Percentiles rank a stretch among this genome's conserved stretches.
Evolutionary conservation across 2,329 filamentous ascomycete genomes (phyloP).

Genomic region (Celoporthe dispersa): DNA sequence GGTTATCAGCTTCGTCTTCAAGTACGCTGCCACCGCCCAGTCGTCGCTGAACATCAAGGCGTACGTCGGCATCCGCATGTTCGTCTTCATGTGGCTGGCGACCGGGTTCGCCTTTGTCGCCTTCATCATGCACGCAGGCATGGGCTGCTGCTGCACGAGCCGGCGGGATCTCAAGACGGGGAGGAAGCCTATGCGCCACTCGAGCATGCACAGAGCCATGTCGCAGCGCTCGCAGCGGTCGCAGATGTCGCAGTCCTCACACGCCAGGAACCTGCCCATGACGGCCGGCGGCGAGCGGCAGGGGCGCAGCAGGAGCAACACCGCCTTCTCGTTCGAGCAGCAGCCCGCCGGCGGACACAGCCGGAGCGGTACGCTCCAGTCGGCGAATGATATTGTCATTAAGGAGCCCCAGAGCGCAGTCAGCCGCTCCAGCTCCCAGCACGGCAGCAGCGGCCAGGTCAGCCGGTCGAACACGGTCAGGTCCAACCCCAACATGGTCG

Average conservation of each 20-base stretch:
- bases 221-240: slow-evolving; percentile 20
- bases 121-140: slow-evolving; percentile 73
- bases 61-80: slow-evolving; percentile 72
- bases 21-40: slow-evolving; percentile 73
- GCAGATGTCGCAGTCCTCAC: slow-evolving; percentile 38
- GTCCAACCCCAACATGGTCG: slow-evolving; percentile 5
- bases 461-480: slow-evolving; percentile 27
- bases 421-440: slow-evolving; percentile 8
- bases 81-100: slow-evolving; percentile 89
- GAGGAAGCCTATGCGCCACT: slow-evolving; percentile 36
- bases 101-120: slow-evolving; percentile 68
- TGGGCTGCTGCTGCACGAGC: slow-evolving; percentile 77
- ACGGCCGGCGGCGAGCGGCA: slow-evolving; percentile 12
- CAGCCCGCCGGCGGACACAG: background rate
- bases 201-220: slow-evolving; percentile 29
- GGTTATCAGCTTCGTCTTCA: slow-evolving; percentile 82
- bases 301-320: slow-evolving; percentile 24
- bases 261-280: slow-evolving; percentile 15
- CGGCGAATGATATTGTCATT: slow-evolving; percentile 36
- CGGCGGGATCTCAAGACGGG: slow-evolving; percentile 54
- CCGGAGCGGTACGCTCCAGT: slow-evolving; percentile 32
- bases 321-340: slow-evolving; percentile 29
- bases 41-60: slow-evolving; percentile 77
- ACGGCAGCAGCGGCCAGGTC: slow-evolving; percentile 15
- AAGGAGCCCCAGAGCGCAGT: slow-evolving; percentile 8